These are phyloP conservation scores for Letharia columbiana DNA, from an alignment of 495 filamentous ascomycete genomes.

Conservation along the genomic window DNA sequence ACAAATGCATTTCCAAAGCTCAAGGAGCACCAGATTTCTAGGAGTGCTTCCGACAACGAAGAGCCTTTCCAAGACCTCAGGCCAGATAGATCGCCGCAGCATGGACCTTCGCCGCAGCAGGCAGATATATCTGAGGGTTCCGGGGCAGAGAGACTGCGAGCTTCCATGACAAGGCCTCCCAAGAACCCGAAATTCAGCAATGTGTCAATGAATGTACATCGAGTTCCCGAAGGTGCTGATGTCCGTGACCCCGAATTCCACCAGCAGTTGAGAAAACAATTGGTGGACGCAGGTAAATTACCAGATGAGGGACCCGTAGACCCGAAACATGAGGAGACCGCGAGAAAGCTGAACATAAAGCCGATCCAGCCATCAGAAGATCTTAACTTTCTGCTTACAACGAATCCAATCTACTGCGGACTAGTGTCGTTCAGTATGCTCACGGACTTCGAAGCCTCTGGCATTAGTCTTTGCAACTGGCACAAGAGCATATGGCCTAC, in stretches of 20 bases:
- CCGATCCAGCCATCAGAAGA: conserved; percentile 14
- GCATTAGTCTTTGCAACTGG: conserved; percentile 15
- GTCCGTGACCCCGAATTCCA: background rate
- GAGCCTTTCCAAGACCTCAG: background rate
- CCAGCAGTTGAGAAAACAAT: background rate
- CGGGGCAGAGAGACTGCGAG: background rate
- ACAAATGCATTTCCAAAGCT: conserved; percentile 14
- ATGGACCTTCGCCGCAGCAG: background rate
- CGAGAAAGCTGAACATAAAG: conserved; percentile 10
- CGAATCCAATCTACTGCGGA: conserved; percentile 18
- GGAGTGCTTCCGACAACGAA: background rate
- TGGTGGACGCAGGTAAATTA: background rate
- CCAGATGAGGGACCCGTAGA: background rate
- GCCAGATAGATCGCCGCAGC: background rate
- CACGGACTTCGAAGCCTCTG: conserved; percentile 16
- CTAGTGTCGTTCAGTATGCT: conserved; percentile 11
- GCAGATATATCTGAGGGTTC: background rate
- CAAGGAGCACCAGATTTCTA: conserved; percentile 4
- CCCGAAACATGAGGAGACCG: conserved; percentile 11
- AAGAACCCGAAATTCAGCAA: background rate
- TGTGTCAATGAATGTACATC: background rate
- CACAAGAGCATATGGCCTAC: conserved; percentile 15
- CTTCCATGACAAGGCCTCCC: background rate
- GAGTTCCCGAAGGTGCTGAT: background rate
- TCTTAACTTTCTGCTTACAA: conserved; percentile 4